Conservation (phyloP, 106 monocot species). For the Dactylorhiza incarnata region DNA sequence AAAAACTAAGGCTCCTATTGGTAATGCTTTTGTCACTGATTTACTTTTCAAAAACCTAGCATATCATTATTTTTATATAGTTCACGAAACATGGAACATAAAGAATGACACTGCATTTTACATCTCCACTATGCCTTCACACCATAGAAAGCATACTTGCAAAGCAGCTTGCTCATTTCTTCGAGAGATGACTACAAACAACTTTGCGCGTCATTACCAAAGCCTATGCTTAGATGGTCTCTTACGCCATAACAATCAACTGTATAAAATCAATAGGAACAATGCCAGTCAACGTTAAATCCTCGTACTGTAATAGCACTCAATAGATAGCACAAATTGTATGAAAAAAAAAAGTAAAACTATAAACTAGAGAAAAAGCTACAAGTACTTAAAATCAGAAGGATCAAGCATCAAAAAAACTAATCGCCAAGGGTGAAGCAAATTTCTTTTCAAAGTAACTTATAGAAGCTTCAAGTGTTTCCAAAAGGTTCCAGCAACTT, state of each 20-base stretch:
- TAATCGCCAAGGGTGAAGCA: too few species aligned
- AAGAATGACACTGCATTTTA: background rate
- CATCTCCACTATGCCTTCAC: background rate
- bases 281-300: background rate
- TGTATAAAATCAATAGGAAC: background rate
- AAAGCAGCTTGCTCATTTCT: background rate
- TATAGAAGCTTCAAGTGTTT: too few species aligned
- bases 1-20: background rate
- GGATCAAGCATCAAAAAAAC: too few species aligned
- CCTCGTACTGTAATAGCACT: background rate
- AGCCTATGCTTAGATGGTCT: background rate
- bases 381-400: too few species aligned
- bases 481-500: too few species aligned
- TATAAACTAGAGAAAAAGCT: background rate
- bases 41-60: background rate
- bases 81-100: background rate
- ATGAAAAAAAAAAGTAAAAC: background rate
- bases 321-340: background rate
- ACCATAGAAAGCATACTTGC: background rate
- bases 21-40: background rate
- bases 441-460: too few species aligned
- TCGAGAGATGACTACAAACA: background rate
- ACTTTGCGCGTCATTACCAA: background rate
- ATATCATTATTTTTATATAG: background rate
- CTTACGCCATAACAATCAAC: background rate